A percentile compares a stretch with the other conserved stretches of the same genome.
These are phyloP conservation scores for Vaccinium vitisidaea DNA, from an alignment of 148 eudicot genomes.

Conservation along the genomic window DNA sequence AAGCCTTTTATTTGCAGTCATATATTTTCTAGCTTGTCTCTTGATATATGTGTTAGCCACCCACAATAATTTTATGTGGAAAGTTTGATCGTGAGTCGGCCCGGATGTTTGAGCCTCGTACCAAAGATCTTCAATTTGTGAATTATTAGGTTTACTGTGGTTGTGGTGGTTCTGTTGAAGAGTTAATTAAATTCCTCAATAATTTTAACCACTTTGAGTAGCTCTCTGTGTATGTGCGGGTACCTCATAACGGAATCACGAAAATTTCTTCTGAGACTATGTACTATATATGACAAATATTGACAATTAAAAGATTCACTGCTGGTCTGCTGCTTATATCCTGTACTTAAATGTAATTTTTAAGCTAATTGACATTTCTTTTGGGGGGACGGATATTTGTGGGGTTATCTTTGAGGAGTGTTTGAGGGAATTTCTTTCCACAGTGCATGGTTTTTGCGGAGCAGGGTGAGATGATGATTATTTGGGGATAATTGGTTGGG, in stretches of 20 bases:
- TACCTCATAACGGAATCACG: background rate
- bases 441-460: background rate
- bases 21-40: background rate
- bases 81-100: background rate
- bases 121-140: background rate
- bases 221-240: background rate
- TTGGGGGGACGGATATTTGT: no score
- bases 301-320: background rate
- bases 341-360: background rate
- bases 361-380: background rate
- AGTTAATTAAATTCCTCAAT: background rate
- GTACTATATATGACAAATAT: background rate
- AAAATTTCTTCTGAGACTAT: background rate
- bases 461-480: no score
- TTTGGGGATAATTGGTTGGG: background rate
- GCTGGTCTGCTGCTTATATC: background rate
- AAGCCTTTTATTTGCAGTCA: no score
- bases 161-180: background rate
- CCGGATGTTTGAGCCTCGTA: background rate
- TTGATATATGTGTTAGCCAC: background rate
- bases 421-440: background rate
- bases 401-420: background rate
- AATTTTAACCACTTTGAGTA: background rate
- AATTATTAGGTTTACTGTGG: background rate
- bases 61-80: background rate